These are phyloP conservation scores for Penicillium sp. DNA, from an alignment of 2,329 filamentous ascomycete genomes.

Conservation along the genomic window DNA sequence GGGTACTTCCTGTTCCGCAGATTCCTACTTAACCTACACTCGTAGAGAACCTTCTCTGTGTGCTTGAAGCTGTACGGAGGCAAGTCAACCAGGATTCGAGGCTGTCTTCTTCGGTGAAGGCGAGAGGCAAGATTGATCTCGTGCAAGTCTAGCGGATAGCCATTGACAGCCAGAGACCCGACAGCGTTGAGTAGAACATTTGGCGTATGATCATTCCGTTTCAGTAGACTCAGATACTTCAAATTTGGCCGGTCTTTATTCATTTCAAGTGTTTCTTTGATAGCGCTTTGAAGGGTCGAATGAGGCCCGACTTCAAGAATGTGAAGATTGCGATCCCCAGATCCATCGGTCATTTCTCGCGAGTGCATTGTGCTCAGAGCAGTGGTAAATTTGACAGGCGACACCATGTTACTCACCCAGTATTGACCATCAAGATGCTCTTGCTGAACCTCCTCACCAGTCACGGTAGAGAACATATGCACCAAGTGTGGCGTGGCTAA, in stretches of 20 bases:
- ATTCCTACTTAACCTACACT: conserved; percentile 35
- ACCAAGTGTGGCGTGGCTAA: conserved; percentile 20
- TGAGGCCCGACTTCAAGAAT: conserved; percentile 41
- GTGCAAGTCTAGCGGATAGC: conserved; percentile 30
- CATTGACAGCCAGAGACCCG: conserved; percentile 26
- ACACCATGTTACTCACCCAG: conserved; percentile 40
- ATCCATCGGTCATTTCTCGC: neutral
- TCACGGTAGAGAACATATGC: conserved; percentile 34
- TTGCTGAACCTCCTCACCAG: conserved; percentile 23
- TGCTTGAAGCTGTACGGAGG: conserved; percentile 39
- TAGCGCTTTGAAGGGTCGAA: conserved; percentile 34
- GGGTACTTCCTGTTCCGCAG: conserved; percentile 32
- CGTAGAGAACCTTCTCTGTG: conserved; percentile 26
- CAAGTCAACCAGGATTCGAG: conserved; percentile 30
- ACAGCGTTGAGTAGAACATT: conserved; percentile 26
- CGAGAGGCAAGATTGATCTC: conserved; percentile 27
- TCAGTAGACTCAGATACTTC: conserved; percentile 33
- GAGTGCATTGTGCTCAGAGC: conserved; percentile 26
- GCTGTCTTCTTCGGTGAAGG: neutral
- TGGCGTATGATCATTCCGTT: conserved; percentile 28
- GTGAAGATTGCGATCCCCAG: conserved; percentile 15
- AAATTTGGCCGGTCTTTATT: conserved; percentile 10
- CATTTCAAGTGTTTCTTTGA: conserved; percentile 30
- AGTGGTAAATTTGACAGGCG: conserved; percentile 34
- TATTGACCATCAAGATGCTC: conserved; percentile 27